phyloP scores from a whole-genome alignment of 768 basidiomycete genomes.

The Sarcodon aspratus region DNA sequence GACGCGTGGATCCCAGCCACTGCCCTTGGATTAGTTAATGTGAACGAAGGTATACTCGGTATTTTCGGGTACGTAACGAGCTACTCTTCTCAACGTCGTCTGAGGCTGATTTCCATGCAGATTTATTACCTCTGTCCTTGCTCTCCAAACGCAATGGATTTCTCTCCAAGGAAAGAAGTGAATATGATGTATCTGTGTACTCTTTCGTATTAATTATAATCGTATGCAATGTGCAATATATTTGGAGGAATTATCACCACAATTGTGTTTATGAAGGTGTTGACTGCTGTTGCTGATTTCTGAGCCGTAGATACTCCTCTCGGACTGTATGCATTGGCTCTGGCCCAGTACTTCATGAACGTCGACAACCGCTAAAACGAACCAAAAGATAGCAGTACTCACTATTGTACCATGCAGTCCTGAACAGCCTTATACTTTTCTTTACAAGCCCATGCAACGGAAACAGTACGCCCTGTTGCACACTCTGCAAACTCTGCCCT shows the following conservation, averaged over 20 bases:
- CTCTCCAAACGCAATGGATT: slow-evolving; percentile 55
- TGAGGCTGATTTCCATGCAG: no score
- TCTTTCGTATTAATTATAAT: neutral
- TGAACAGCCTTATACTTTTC: slow-evolving; percentile 58
- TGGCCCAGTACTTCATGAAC: slow-evolving; percentile 45
- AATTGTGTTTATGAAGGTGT: slow-evolving; percentile 3
- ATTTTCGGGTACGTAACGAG: slow-evolving; percentile 78
- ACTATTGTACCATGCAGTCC: slow-evolving; percentile 75
- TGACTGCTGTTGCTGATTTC: slow-evolving; percentile 25
- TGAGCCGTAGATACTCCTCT: slow-evolving; percentile 60
- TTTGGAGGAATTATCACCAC: neutral
- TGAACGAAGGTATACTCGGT: slow-evolving; percentile 83
- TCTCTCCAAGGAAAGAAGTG: slow-evolving; percentile 26
- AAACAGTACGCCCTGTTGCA: slow-evolving; percentile 67
- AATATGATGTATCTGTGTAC: neutral
- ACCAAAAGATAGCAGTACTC: slow-evolving; percentile 17
- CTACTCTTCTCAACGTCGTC: neutral
- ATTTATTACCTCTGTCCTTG: slow-evolving; percentile 29
- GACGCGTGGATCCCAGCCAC: slow-evolving; percentile 90
- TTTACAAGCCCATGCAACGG: slow-evolving; percentile 79
- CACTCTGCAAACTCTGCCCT: slow-evolving; percentile 74
- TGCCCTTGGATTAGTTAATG: slow-evolving; percentile 56
- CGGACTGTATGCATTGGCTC: slow-evolving; percentile 66
- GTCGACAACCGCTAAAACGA: neutral
- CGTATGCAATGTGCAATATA: neutral